Conservation (phyloP, 805 yeast species). For the Starmerella vitae region DNA sequence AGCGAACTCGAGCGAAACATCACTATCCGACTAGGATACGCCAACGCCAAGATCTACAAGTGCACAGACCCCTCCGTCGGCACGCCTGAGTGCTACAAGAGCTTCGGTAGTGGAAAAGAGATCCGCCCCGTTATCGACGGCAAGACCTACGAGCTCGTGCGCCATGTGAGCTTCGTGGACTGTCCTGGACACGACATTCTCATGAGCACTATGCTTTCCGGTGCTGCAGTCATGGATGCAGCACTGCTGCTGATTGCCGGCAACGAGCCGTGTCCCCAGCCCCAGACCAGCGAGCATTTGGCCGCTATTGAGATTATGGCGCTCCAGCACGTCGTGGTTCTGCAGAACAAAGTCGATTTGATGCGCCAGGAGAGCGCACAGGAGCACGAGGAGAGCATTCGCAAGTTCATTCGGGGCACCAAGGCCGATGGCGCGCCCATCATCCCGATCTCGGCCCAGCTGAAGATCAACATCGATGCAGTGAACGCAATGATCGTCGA, state of each 20-base stretch:
- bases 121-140: constrained; percentile 83
- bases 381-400: constrained; percentile 87
- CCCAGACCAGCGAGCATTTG: constrained; percentile 97
- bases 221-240: constrained; percentile 99
- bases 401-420: constrained; percentile 90
- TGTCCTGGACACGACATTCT: constrained; percentile 99
- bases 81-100: constrained; percentile 88
- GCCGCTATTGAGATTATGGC: constrained; percentile 99
- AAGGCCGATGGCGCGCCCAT: constrained; percentile 99
- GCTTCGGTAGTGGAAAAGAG: constrained; percentile 90
- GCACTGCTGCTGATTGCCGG: constrained; percentile 93
- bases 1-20: constrained; percentile 98
- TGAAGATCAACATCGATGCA: constrained; percentile 96
- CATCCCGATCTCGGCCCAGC: constrained; percentile 96
- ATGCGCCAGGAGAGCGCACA: constrained; percentile 95
- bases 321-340: constrained; percentile 85
- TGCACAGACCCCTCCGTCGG: constrained; percentile 77
- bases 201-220: constrained; percentile 99
- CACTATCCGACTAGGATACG: constrained; percentile 96
- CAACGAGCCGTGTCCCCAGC: constrained; percentile 98
- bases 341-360: constrained; percentile 96
- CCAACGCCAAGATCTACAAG: constrained; percentile 95
- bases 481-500: constrained; percentile 93
- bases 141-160: constrained; percentile 70
- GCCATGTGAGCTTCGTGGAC: constrained; percentile 97